Percentiles rank a stretch among this genome's conserved stretches.
These are phyloP conservation scores for Discostella stelligeroides DNA, from an alignment of 108 stramenopile species.

Conservation along the genomic window DNA sequence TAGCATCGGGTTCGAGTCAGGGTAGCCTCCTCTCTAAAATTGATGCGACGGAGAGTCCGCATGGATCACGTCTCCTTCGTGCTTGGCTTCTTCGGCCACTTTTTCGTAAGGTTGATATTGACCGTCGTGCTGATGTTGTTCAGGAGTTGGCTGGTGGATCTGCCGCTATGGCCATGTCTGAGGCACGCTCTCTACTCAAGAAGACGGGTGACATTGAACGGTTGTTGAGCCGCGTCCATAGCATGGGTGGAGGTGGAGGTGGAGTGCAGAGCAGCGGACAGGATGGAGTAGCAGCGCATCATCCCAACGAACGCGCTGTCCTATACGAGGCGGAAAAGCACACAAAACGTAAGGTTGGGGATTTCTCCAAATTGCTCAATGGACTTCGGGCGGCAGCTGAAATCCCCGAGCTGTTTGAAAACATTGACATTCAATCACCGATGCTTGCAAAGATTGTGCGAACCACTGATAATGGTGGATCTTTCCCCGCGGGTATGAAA, in stretches of 20 bases:
- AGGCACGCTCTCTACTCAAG: slow-evolving; percentile 66
- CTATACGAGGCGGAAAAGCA: slow-evolving; percentile 93
- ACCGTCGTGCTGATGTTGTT: slow-evolving; percentile 93
- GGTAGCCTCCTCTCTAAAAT: slow-evolving; percentile 93
- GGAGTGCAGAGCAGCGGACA: slow-evolving; percentile 17
- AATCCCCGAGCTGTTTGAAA: slow-evolving; percentile 84
- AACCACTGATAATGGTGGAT: slow-evolving; percentile 75
- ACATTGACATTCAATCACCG: slow-evolving; percentile 64
- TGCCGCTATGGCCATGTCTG: slow-evolving; percentile 69
- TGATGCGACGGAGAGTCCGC: slow-evolving; percentile 89
- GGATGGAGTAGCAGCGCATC: slow-evolving; percentile 42
- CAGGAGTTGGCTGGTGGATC: slow-evolving; percentile 81
- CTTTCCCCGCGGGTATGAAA: slow-evolving; percentile 83
- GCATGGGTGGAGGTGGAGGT: slow-evolving; percentile 75
- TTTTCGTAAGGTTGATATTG: slow-evolving; percentile 85
- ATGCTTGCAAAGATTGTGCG: slow-evolving; percentile 77
- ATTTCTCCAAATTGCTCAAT: slow-evolving; percentile 79
- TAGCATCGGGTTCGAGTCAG: slow-evolving; percentile 63
- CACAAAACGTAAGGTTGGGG: slow-evolving; percentile 92
- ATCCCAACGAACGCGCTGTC: slow-evolving; percentile 95
- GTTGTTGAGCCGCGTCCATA: slow-evolving; percentile 90
- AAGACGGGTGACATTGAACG: slow-evolving; percentile 96
- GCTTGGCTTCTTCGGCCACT: slow-evolving; percentile 97
- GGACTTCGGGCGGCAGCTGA: slow-evolving; percentile 68
- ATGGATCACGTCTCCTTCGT: slow-evolving; percentile 91